Conservation (phyloP, 257 asterid genomes). For the Fraxinus cuspidata region DNA sequence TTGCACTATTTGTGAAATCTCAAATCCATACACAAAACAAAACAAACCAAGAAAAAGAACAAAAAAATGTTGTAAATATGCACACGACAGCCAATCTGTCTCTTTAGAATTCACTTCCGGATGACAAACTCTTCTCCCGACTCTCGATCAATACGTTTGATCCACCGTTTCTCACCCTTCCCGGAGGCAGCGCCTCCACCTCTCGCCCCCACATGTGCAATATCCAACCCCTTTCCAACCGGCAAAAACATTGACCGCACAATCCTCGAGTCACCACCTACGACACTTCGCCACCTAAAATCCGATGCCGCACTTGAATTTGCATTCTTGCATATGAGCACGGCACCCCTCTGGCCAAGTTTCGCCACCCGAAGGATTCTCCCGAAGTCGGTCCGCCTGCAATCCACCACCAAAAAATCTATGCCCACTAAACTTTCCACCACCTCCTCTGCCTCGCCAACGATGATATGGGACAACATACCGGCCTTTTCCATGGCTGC, state of each 20-base stretch:
- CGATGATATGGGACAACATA: slow-evolving; percentile 41
- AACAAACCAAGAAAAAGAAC: neutral
- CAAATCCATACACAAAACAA: neutral
- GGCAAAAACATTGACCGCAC: slow-evolving; percentile 77
- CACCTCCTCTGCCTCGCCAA: slow-evolving; percentile 47
- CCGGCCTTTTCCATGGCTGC: slow-evolving; percentile 50
- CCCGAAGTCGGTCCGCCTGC: slow-evolving; percentile 41
- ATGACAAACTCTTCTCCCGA: neutral
- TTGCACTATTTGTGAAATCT: no score
- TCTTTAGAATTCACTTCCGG: neutral
- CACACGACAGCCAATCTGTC: neutral
- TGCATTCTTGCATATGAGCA: slow-evolving; percentile 77
- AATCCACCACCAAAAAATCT: slow-evolving; percentile 75
- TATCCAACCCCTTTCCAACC: slow-evolving; percentile 82
- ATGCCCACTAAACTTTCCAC: slow-evolving; percentile 51
- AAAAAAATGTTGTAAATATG: neutral
- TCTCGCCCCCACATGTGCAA: slow-evolving; percentile 54
- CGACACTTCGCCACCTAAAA: slow-evolving; percentile 67
- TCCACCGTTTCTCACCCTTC: neutral
- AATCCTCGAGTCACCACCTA: slow-evolving; percentile 56
- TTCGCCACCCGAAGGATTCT: slow-evolving; percentile 56
- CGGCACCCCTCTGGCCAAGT: slow-evolving; percentile 78
- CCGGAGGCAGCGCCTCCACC: neutral
- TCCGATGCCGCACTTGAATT: slow-evolving; percentile 48
- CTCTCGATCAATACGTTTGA: neutral